These are phyloP conservation scores for Ballota nigra DNA, from an alignment of 257 asterid genomes.

Conservation along the genomic window DNA sequence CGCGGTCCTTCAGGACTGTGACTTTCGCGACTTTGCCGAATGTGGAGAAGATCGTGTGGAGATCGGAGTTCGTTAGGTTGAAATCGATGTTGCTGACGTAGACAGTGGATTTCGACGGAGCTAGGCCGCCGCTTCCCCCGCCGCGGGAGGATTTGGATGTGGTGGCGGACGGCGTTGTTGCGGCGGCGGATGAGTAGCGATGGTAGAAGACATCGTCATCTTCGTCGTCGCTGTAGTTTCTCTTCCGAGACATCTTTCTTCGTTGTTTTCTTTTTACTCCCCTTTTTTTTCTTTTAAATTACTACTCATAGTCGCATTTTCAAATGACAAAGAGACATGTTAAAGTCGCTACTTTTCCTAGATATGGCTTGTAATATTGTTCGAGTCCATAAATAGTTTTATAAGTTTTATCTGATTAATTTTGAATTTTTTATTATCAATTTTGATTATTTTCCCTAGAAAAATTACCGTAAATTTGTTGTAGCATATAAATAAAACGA, in stretches of 20 bases:
- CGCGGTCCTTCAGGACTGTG: conserved; percentile 84
- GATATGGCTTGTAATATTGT: too few relatives aligned
- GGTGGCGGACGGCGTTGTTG: conserved; percentile 35
- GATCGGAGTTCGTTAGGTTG: conserved; percentile 83
- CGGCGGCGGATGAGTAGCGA: conserved; percentile 61
- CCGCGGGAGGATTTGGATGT: conserved; percentile 40
- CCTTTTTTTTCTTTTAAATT: background rate
- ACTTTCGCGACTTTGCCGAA: conserved; percentile 97
- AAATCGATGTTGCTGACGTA: conserved; percentile 87
- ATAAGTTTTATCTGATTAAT: too few relatives aligned
- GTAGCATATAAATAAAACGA: too few relatives aligned
- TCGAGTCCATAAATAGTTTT: too few relatives aligned
- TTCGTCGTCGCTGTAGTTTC: conserved; percentile 46
- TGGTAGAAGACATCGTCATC: conserved; percentile 75
- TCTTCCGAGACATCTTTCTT: conserved; percentile 44
- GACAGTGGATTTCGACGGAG: conserved; percentile 93
- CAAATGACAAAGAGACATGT: background rate
- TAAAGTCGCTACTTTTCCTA: conserved; percentile 13
- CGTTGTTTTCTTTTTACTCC: too few relatives aligned
- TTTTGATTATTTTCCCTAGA: too few relatives aligned
- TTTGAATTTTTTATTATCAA: too few relatives aligned
- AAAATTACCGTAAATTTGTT: too few relatives aligned
- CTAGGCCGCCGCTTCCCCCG: conserved; percentile 74
- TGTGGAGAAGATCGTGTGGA: conserved; percentile 90
- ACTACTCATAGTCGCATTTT: background rate